Conservation (phyloP, 2,329 filamentous ascomycete species). For the Fusarium staphyleae region DNA sequence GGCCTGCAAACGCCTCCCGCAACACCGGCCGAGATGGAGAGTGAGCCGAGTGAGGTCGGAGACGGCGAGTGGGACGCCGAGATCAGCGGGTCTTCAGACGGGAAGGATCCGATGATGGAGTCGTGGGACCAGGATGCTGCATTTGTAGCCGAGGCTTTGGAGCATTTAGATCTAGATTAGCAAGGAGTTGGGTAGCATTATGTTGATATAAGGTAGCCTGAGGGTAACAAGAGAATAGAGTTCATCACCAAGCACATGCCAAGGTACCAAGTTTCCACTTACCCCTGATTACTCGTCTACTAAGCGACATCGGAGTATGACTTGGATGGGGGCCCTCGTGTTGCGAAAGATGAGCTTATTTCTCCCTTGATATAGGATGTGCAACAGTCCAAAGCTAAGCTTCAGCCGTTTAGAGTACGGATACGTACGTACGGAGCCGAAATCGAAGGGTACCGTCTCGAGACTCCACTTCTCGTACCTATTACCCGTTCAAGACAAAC, state of each 20-base stretch:
- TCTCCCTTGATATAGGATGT: no score
- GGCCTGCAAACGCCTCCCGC: slow-evolving; percentile 61
- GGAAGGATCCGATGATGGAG: slow-evolving; percentile 16
- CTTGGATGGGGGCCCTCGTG: no score
- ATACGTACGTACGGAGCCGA: no score
- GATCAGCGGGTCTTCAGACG: slow-evolving; percentile 19
- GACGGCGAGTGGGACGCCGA: slow-evolving; percentile 38
- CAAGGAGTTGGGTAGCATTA: slow-evolving; percentile 4
- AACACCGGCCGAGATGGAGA: slow-evolving; percentile 63
- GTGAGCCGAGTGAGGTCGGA: slow-evolving; percentile 58
- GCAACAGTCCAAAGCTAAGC: no score
- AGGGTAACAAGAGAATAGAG: neutral
- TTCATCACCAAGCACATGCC: neutral
- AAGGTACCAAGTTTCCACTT: no score
- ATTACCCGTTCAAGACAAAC: neutral
- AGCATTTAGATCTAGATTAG: slow-evolving; percentile 41
- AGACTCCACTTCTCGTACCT: no score
- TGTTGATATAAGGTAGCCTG: neutral
- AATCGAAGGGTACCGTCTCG: no score
- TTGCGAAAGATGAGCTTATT: no score
- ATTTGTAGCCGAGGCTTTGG: slow-evolving; percentile 35
- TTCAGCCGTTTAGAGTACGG: no score
- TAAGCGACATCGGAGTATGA: no score
- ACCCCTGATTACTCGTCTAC: no score
- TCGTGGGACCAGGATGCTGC: slow-evolving; percentile 24